Evolutionary conservation across 495 filamentous ascomycete genomes (phyloP).

Genomic region (Penicillium turbatum): DNA sequence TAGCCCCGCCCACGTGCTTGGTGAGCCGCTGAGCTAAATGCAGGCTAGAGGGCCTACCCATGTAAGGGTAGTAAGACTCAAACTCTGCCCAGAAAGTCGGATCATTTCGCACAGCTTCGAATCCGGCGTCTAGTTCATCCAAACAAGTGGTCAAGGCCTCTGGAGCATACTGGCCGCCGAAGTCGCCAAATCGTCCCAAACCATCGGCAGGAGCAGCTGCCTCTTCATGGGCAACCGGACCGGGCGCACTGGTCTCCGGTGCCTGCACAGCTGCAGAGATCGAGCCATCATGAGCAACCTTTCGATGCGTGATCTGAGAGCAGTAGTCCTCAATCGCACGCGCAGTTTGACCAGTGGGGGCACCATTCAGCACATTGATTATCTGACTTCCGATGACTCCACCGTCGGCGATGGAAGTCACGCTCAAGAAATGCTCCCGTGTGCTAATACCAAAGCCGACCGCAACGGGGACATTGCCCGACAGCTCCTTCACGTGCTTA

Average conservation of each 20-base stretch:
- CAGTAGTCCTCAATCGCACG: conserved; percentile 7
- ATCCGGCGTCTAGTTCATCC: conserved; percentile 5
- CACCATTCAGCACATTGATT: conserved; percentile 61
- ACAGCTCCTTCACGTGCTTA: conserved; percentile 75
- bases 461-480: conserved; percentile 70
- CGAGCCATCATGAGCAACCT: background rate
- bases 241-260: background rate
- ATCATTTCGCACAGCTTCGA: conserved; percentile 1
- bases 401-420: conserved; percentile 74
- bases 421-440: conserved; percentile 57
- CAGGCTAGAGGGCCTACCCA: conserved; percentile 5
- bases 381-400: conserved; percentile 87
- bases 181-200: background rate
- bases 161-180: conserved; percentile 13
- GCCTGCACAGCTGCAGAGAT: background rate
- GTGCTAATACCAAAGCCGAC: conserved; percentile 95
- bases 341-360: conserved; percentile 48
- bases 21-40: conserved; percentile 80
- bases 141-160: conserved; percentile 3
- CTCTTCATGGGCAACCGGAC: background rate
- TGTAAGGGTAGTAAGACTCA: conserved; percentile 1
- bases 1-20: conserved; percentile 79
- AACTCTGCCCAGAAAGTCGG: conserved; percentile 14
- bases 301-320: background rate
- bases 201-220: background rate